A percentile compares a stretch with the other conserved stretches of the same genome.
Conservation (phyloP, 306 rosid genomes). For the Vigna unguiculata region DNA sequence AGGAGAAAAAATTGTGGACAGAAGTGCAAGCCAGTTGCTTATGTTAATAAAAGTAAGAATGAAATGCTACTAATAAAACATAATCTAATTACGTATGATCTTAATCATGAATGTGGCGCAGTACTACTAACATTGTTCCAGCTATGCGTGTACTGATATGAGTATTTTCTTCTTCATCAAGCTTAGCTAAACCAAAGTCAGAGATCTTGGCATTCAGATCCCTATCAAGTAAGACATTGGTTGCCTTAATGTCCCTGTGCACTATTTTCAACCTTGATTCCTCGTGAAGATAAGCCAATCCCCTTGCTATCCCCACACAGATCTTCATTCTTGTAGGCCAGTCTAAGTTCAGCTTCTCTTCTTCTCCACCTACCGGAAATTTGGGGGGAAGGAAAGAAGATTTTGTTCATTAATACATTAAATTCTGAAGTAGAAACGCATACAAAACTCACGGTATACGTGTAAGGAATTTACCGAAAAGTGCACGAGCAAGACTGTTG, state of each 20-base stretch:
- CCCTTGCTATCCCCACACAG: conserved; percentile 72
- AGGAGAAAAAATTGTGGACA: background rate
- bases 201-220: conserved; percentile 81
- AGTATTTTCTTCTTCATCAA: conserved; percentile 77
- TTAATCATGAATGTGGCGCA: background rate
- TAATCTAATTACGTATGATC: background rate
- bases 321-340: conserved; percentile 74
- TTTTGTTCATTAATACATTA: background rate
- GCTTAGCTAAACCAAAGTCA: conserved; percentile 90
- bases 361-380: conserved; percentile 48
- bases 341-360: conserved; percentile 59
- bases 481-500: conserved; percentile 84
- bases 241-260: conserved; percentile 83
- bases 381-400: background rate
- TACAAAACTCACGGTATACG: background rate
- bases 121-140: conserved; percentile 69
- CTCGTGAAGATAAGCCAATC: conserved; percentile 81
- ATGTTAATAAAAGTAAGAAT: background rate
- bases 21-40: background rate
- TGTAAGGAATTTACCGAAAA: conserved; percentile 61
- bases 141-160: conserved; percentile 82
- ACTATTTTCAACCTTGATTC: conserved; percentile 84
- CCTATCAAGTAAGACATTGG: conserved; percentile 76
- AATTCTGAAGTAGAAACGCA: conserved; percentile 16
- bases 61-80: background rate